phyloP scores from a whole-genome alignment of 1,284 basidiomycete genomes.

The Trichosporon coremiiforme region DNA sequence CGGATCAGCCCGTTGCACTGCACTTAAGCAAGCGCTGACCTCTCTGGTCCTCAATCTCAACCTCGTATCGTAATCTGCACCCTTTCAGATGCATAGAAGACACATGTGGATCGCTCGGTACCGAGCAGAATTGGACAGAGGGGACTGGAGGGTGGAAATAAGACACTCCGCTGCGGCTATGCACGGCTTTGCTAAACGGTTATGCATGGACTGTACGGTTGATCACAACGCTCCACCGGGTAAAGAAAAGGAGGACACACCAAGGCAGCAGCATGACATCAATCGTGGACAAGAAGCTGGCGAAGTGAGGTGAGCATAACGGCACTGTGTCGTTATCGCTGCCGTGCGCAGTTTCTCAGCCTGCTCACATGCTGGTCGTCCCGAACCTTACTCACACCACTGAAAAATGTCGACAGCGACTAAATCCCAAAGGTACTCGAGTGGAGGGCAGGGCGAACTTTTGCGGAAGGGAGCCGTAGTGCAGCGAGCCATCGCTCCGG shows the following conservation, averaged over 20 bases:
- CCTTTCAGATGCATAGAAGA: too few relatives aligned
- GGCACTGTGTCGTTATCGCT: not conserved
- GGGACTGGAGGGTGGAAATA: constrained; percentile 1
- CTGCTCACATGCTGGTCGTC: not conserved
- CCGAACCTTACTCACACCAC: not conserved
- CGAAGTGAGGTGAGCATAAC: not conserved
- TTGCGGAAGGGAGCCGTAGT: not conserved
- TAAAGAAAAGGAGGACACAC: not conserved
- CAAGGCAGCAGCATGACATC: not conserved
- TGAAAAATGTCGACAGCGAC: not conserved
- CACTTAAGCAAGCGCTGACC: not conserved
- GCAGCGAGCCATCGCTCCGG: not conserved
- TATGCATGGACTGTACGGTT: not conserved
- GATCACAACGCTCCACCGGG: not conserved
- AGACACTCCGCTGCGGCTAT: not conserved
- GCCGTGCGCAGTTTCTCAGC: not conserved
- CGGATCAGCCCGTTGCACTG: not conserved
- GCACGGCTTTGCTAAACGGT: too few relatives aligned
- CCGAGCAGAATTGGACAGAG: not conserved
- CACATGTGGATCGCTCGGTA: not conserved
- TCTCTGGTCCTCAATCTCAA: not conserved
- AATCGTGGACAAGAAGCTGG: not conserved
- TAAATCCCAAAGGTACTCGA: too few relatives aligned
- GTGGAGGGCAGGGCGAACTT: not conserved
- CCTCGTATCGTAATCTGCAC: constrained; percentile 1